Evolutionary conservation across 176 grass and related monocot genomes (phyloP), one percentile per base, ranked within the genome.

Genomic region (Aegilops sharonensis): DNA sequence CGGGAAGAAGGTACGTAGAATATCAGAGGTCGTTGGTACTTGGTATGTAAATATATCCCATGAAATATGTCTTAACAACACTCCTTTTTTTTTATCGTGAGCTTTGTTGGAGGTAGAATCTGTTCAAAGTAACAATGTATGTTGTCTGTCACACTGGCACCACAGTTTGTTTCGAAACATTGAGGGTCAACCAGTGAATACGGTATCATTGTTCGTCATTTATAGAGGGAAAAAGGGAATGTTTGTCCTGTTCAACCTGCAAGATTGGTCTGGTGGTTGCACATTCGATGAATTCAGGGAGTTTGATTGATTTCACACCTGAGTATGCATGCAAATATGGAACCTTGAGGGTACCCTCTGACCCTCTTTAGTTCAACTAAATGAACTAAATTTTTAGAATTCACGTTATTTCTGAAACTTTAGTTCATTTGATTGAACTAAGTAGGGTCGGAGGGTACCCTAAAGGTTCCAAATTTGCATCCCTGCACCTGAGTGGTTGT

Each of bases 1-100:
- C 79, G 81, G 62, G 90, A 91, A 21, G 90, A 94, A 82, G 82
- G 90, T 62, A 56, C 78, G 9, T 92, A 92, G 77, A 45, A 60
- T 78, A 7, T 54, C 50, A 36, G 56, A 48, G n/a, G 47, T 72
- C 72, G 60, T 78, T 17, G 24, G 35, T 60, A 48, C 20, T 73
- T 66, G 37, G 21, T 56, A 81, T 18, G 7, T 57, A 40, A 8
- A 85, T 50, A 78, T 66, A 85, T 54, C 37, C 79, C 48, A 84
- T 23, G 29, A 82, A 52, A 29, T 65, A 60, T 87, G 68, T 74
- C 7, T 76, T 39, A 32, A 30, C 30, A 6, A 78, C 8, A 57
- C 25, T 48, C 15, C 32, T 31, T 31, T 34, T 59, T 59, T 21
- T 21, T 21, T 56, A 59, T 21, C 18, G 56, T 78, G 20, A 64